Evolutionary conservation across 768 basidiomycete genomes (phyloP).

Genomic region (Kwoniella dendrophila): DNA sequence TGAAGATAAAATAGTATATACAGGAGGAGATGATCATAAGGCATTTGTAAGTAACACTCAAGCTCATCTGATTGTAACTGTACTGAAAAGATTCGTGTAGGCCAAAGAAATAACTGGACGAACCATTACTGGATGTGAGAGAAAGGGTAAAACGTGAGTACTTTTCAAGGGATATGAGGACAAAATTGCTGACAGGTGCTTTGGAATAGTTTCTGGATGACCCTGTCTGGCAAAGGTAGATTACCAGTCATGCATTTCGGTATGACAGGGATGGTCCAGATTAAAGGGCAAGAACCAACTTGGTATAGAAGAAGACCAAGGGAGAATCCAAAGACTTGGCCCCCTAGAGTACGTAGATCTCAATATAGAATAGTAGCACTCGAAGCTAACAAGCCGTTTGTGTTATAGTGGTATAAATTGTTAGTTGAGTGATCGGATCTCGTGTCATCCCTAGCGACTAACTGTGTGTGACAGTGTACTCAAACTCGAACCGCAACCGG

Average conservation of each 20-base stretch:
- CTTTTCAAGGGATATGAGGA: background rate
- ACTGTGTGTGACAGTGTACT: slow-evolving; percentile 57
- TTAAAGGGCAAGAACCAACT: slow-evolving; percentile 57
- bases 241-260: slow-evolving; percentile 77
- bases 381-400: background rate
- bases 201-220: slow-evolving; percentile 60
- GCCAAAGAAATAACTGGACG: slow-evolving; percentile 60
- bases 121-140: slow-evolving; percentile 51
- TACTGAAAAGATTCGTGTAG: slow-evolving; percentile 53
- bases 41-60: slow-evolving; percentile 67
- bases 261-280: slow-evolving; percentile 83
- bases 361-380: background rate
- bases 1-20: slow-evolving; percentile 68
- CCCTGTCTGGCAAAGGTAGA: slow-evolving; percentile 65
- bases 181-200: background rate
- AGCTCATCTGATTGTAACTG: background rate
- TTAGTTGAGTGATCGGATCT: slow-evolving; percentile 16
- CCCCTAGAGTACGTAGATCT: slow-evolving; percentile 46
- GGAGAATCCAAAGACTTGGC: slow-evolving; percentile 43
- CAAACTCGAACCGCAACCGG: slow-evolving; percentile 60
- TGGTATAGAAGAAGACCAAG: slow-evolving; percentile 52
- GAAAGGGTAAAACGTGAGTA: slow-evolving; percentile 56
- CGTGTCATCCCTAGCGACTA: background rate
- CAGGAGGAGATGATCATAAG: slow-evolving; percentile 61
- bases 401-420: slow-evolving; percentile 46